phyloP scores from a whole-genome alignment of 2,329 filamentous ascomycete species.

The Verticillium tricorpus region DNA sequence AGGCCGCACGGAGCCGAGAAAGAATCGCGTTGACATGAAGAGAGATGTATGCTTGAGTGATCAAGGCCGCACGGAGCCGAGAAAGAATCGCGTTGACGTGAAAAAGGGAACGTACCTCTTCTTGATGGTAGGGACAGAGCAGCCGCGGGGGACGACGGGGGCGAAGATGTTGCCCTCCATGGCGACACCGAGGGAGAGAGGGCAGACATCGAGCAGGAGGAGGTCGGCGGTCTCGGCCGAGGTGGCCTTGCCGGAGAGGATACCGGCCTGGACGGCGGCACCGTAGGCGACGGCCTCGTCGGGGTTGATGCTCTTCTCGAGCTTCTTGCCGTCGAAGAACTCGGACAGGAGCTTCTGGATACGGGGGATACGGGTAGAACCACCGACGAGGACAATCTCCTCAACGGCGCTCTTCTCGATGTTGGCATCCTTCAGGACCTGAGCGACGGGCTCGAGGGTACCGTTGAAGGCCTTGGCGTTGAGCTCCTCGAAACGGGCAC shows the following conservation, averaged over 20 bases:
- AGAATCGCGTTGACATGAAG: too few species aligned
- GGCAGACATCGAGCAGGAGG: conserved; percentile 91
- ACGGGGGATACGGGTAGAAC: conserved; percentile 96
- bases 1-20: too few species aligned
- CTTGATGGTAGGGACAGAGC: conserved; percentile 75
- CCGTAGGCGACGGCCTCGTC: conserved; percentile 99
- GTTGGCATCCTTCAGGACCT: conserved; percentile 89
- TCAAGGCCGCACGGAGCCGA: too few species aligned
- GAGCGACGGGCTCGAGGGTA: conserved; percentile 90
- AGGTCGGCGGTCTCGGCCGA: conserved; percentile 93
- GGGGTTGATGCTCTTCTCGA: conserved; percentile 99
- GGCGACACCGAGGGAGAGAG: conserved; percentile 94
- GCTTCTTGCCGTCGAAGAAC: conserved; percentile 99
- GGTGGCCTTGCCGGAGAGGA: conserved; percentile 95
- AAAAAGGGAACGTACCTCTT: conserved; percentile 43
- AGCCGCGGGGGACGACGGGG: conserved; percentile 77
- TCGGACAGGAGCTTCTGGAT: conserved; percentile 99
- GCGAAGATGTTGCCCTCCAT: conserved; percentile 99
- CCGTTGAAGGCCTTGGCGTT: conserved; percentile 94
- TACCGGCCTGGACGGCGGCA: conserved; percentile 97
- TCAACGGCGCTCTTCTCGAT: conserved; percentile 90
- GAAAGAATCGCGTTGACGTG: too few species aligned
- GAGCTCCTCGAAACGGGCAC: conserved; percentile 97
- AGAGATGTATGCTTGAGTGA: neutral
- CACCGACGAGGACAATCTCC: conserved; percentile 98